Conservation (phyloP, 2,329 filamentous ascomycete species). For the Pyricularia sp. region DNA sequence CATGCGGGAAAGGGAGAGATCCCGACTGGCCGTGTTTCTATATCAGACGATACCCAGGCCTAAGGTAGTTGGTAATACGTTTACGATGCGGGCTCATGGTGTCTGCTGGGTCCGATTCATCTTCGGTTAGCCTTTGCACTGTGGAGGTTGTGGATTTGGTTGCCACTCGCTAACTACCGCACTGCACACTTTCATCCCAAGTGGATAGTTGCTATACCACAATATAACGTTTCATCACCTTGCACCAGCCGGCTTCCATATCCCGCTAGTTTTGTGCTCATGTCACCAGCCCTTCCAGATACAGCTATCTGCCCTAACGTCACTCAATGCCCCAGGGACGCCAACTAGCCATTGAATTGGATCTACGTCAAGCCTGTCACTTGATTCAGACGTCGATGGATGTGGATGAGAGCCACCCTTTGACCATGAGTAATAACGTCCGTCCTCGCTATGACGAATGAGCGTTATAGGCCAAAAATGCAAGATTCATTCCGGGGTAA, state of each 20-base stretch:
- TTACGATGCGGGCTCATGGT: background rate
- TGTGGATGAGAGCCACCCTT: background rate
- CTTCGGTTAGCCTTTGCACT: constrained; percentile 1
- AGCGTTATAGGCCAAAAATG: background rate
- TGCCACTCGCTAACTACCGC: background rate
- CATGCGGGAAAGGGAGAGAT: background rate
- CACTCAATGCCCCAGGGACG: background rate
- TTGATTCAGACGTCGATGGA: background rate
- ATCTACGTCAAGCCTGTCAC: background rate
- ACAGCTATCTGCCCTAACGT: background rate
- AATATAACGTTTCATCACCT: constrained; percentile 5
- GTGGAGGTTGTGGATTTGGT: background rate
- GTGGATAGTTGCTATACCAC: background rate
- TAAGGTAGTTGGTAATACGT: background rate
- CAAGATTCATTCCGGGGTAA: background rate
- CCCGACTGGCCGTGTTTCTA: background rate
- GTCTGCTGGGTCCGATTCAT: background rate
- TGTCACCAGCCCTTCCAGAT: background rate
- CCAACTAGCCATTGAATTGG: background rate
- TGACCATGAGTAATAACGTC: background rate
- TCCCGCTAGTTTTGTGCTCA: background rate
- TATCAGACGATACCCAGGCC: background rate
- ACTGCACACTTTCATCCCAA: background rate
- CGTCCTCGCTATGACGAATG: background rate
- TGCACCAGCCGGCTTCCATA: background rate